Percentiles rank a stretch among this genome's conserved stretches.
These are phyloP conservation scores for Aethionema arabicum DNA, from an alignment of 345 rosid genomes.

Conservation along the genomic window DNA sequence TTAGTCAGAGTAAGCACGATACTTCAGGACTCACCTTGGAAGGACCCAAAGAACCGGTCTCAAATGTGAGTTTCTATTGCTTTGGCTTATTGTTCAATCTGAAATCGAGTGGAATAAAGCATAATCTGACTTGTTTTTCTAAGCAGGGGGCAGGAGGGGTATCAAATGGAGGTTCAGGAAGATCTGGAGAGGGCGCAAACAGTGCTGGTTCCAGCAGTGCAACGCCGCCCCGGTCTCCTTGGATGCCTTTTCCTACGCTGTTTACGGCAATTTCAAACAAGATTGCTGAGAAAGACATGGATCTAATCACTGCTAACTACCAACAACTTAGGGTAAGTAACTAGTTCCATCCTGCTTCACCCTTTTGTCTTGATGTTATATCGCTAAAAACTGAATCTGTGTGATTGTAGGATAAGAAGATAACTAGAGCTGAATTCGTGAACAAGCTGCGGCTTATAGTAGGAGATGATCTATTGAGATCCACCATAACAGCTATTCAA, in stretches of 20 bases:
- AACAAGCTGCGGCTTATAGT: slow-evolving; percentile 58
- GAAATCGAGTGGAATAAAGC: slow-evolving; percentile 3
- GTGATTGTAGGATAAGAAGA: slow-evolving; percentile 55
- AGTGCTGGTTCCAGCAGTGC: slow-evolving; percentile 24
- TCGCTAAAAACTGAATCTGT: background rate
- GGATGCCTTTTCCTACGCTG: slow-evolving; percentile 81
- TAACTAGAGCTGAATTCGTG: slow-evolving; percentile 54
- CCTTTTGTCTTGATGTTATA: slow-evolving; percentile 7
- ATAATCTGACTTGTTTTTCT: slow-evolving; percentile 16
- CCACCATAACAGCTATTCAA: slow-evolving; percentile 65
- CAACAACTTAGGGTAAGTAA: slow-evolving; percentile 60
- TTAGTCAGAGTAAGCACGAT: slow-evolving; percentile 20
- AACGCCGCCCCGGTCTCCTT: slow-evolving; percentile 43
- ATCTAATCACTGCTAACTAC: slow-evolving; percentile 45
- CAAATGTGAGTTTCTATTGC: slow-evolving; percentile 23
- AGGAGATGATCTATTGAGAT: slow-evolving; percentile 64
- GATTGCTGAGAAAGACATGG: slow-evolving; percentile 60
- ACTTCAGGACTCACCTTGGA: slow-evolving; percentile 18
- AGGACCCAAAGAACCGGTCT: slow-evolving; percentile 16
- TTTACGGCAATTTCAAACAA: slow-evolving; percentile 74
- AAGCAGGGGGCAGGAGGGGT: slow-evolving; percentile 27
- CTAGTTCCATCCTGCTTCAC: background rate
- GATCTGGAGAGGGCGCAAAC: slow-evolving; percentile 5
- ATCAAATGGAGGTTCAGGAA: slow-evolving; percentile 11
- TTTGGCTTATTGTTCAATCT: no score